phyloP scores from a whole-genome alignment of 192 early-diverging fungal genomes.

The Podila minutissima region DNA sequence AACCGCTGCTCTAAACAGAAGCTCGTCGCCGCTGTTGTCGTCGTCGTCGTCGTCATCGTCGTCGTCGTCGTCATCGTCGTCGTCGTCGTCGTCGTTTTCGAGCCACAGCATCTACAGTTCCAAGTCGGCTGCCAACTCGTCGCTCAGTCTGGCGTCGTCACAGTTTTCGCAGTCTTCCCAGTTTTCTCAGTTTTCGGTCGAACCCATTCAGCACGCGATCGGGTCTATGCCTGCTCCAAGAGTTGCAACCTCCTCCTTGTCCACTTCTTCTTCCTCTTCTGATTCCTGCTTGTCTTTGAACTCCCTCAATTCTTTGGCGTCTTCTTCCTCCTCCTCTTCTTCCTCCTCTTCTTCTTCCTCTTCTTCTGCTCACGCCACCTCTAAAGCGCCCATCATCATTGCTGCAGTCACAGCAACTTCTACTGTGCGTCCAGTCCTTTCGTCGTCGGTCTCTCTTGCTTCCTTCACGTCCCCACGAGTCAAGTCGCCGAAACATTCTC shows the following conservation, averaged over 20 bases:
- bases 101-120: slow-evolving; percentile 29
- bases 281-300: neutral
- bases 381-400: slow-evolving; percentile 19
- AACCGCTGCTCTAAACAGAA: neutral
- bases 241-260: slow-evolving; percentile 1
- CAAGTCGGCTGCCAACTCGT: slow-evolving; percentile 20
- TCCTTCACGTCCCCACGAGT: neutral
- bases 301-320: neutral
- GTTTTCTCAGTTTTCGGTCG: slow-evolving; percentile 12
- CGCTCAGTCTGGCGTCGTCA: slow-evolving; percentile 17
- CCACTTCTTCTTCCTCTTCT: neutral
- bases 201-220: slow-evolving; percentile 35
- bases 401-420: slow-evolving; percentile 20
- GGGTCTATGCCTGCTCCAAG: slow-evolving; percentile 34
- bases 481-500: too few species aligned
- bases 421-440: neutral
- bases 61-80: too few species aligned
- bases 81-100: neutral
- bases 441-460: slow-evolving; percentile 8
- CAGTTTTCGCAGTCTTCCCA: slow-evolving; percentile 12
- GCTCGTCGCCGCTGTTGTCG: neutral
- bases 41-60: neutral
- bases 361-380: slow-evolving; percentile 23
- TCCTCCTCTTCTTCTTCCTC: slow-evolving; percentile 23
- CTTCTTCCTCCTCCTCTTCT: slow-evolving; percentile 24